Base-by-base conservation (phyloP, 2,329 filamentous ascomycete genomes). In the Aspergillus puulaauensis region DNA sequence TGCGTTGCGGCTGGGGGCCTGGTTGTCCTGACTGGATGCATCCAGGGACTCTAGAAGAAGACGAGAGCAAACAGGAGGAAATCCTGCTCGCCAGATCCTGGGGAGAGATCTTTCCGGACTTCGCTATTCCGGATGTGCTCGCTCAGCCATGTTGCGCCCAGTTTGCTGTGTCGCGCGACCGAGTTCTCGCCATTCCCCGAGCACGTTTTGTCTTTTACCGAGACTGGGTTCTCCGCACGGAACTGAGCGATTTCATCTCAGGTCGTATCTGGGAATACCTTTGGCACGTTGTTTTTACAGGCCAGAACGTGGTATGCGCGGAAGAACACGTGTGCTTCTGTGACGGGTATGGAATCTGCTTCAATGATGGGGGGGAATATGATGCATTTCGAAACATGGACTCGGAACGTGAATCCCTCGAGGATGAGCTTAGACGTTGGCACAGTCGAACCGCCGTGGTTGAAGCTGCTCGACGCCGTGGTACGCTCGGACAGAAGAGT, bases 121-220 rank as follows among this genome's bases (percentile, higher is more conserved):
- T 74, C 37, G 70, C 73, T 2, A 70, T 80, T 12, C 79, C 79
- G 2, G 63, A 72, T 15, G 79, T 85, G 0, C 77, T 88, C 0
- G 80, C 83, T 2, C 84, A 86, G 62, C 82, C 85, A 3, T 88
- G 85, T 68, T 88, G 86, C 66, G 83, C 83, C 2, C 86, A 88
- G 63, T 88, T 88, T 64, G 86, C 85, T 8, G 71, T 88, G 3
- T 83, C 81, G 6, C 73, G 80, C 3, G 83, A 86, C 43, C 79
- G 83, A 3, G 84, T 88, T 52, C 80, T 75, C 9, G 74, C 79
- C 1, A 79, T 82, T 35, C 82, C 83, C 1, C 76, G 79, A 52
- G 75, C 78, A 23, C 78, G 80, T 46, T 87, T 83, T 66, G 73
- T 83, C 19, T 82, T 79, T 65, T 83, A 85, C 64, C 79, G 85